These are phyloP conservation scores for Loxodes magnus DNA, from an alignment of 73 alveolate species.

Conservation along the genomic window DNA sequence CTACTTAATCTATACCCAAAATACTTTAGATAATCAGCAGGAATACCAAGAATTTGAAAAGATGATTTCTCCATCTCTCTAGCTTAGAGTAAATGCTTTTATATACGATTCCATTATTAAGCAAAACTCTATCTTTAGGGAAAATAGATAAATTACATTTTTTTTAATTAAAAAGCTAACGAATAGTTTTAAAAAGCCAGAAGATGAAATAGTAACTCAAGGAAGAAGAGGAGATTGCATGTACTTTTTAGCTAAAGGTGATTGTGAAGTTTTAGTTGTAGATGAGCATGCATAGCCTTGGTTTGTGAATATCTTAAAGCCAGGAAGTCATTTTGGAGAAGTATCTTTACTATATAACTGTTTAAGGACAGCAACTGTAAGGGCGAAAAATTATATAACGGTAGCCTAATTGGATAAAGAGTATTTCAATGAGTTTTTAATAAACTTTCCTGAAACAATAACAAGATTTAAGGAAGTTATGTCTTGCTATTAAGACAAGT, in stretches of 20 bases:
- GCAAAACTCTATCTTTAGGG: constrained; percentile 1
- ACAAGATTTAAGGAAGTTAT: background rate
- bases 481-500: background rate
- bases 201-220: constrained; percentile 26
- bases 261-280: constrained; percentile 5
- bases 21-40: constrained; percentile 7
- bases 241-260: constrained; percentile 21
- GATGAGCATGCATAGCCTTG: constrained; percentile 4
- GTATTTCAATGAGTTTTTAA: background rate
- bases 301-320: constrained; percentile 8
- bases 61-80: constrained; percentile 16
- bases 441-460: background rate
- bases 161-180: constrained; percentile 15
- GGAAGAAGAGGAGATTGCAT: constrained; percentile 13
- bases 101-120: constrained; percentile 14
- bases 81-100: constrained; percentile 2
- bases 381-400: constrained; percentile 8
- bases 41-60: constrained; percentile 15
- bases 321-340: constrained; percentile 44
- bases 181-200: constrained; percentile 21
- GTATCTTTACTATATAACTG: constrained; percentile 18
- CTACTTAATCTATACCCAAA: constrained; percentile 4
- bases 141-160: constrained; percentile 4
- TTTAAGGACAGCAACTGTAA: constrained; percentile 37
- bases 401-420: constrained; percentile 14